Conservation (phyloP, 345 rosid species). For the Euphorbia pulcherrima region DNA sequence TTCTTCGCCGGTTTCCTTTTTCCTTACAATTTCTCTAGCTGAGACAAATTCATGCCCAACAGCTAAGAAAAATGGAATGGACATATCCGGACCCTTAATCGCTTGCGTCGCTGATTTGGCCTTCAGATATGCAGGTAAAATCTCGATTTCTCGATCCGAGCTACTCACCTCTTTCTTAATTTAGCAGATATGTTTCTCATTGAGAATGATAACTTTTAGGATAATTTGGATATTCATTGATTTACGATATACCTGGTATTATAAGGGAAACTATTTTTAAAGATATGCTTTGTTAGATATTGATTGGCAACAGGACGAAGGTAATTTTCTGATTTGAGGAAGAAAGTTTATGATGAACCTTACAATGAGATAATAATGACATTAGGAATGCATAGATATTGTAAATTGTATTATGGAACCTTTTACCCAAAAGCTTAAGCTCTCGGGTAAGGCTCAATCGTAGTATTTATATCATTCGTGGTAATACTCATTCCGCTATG, state of each 20-base stretch:
- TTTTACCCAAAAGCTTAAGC: too few relatives aligned
- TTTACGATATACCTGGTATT: neutral
- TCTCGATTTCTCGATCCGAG: neutral
- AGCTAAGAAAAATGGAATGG: slow-evolving; percentile 63
- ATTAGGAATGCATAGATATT: too few relatives aligned
- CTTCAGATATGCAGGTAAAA: slow-evolving; percentile 64
- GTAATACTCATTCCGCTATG: too few relatives aligned
- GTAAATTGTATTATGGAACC: too few relatives aligned
- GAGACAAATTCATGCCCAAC: slow-evolving; percentile 24
- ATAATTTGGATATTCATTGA: neutral
- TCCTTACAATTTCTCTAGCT: neutral
- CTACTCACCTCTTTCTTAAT: neutral
- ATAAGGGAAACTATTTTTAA: too few relatives aligned
- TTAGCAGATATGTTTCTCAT: neutral
- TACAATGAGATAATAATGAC: neutral
- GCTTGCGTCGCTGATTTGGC: slow-evolving; percentile 74
- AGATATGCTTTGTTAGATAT: too few relatives aligned
- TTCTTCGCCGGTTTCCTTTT: slow-evolving; percentile 4
- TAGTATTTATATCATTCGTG: too few relatives aligned
- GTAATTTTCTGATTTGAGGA: neutral
- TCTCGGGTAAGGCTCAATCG: too few relatives aligned
- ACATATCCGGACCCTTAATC: slow-evolving; percentile 52
- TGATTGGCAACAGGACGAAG: too few relatives aligned
- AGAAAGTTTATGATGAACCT: neutral
- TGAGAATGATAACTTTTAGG: neutral